Evolutionary conservation across 2,329 filamentous ascomycete genomes (phyloP), one percentile per base, ranked within the genome.

Genomic region (Cryoendolithus antarcticus): DNA sequence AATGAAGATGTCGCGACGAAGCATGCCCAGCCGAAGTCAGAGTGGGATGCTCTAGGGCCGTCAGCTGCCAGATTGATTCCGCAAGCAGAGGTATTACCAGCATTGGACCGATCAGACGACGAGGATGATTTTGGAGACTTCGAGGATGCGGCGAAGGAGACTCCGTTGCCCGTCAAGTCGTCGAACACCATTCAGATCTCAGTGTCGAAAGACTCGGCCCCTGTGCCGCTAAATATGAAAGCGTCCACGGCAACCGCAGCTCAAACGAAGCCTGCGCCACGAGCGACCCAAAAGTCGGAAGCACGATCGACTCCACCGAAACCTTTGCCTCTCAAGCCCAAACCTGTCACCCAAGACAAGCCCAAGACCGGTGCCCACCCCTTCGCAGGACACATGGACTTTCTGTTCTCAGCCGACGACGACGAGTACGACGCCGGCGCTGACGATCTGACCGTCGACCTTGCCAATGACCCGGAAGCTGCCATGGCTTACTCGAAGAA

Each of bases 71-170:
- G 24, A 8, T 27, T 8, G 6, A 3, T 27, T 27, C 24, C 24
- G 24, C 24, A 27, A 27, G 24, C 24, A 6, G 3, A 27, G 24
- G 24, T 27, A 27, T 27, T 4, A 4, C 24, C 24, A 27, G 24
- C 7, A 27, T 12, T 21, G 28, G 30, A 39, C 3, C 55, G 61
- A 19, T 8, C 24, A 27, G 55, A 62, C 12, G 63, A 67, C 9
- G 59, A 62, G 30, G 68, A 72, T 37, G 68, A 69, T 21, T 74
- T 70, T 64, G 69, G 66, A n/a, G 69, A 71, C 39, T 72, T 75
- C 53, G 62, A 63, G 38, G 67, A 70, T 50, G 51, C 58, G 3
- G 35, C 40, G 11, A 34, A 19, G 7, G 24, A 27, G 4, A 8
- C 7, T 27, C 24, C 24, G 24, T 27, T 27, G 24, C 24, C 24